phyloP scores from a whole-genome alignment of 176 grass and related monocot genomes.

The Triticum urartu region DNA sequence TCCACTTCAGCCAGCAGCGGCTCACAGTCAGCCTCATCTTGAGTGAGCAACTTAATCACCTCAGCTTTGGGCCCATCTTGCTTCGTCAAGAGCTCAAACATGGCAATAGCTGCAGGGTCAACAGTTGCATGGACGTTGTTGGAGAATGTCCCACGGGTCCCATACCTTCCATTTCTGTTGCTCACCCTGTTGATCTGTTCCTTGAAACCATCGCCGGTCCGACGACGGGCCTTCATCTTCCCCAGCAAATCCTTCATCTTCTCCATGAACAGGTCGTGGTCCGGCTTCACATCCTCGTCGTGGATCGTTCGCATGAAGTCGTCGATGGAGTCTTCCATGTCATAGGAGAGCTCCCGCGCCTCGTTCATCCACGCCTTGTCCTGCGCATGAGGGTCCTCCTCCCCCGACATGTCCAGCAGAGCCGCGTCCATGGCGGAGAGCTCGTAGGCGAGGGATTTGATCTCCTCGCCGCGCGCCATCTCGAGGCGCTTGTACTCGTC shows the following conservation, averaged over 20 bases:
- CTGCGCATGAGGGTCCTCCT: background rate
- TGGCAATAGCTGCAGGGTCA: background rate
- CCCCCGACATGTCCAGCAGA: background rate
- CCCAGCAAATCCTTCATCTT: background rate
- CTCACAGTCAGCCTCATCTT: background rate
- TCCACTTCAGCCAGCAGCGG: background rate
- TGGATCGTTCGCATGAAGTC: background rate
- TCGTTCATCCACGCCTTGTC: background rate
- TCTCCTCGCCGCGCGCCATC: background rate
- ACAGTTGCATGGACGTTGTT: background rate
- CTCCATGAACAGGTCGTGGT: background rate
- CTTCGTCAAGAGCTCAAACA: background rate
- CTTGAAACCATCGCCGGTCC: background rate
- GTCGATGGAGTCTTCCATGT: background rate
- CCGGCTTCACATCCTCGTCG: background rate
- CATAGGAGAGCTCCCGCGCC: background rate
- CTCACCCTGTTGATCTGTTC: background rate
- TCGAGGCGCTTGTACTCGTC: background rate
- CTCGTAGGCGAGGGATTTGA: background rate
- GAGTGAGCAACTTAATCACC: background rate
- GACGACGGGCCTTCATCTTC: background rate
- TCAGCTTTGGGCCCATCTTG: background rate
- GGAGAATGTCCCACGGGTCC: background rate
- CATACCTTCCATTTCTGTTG: background rate
- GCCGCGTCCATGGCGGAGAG: background rate